phyloP scores from a whole-genome alignment of 2,329 filamentous ascomycete species.

The Byssoonygena ceratinophila region DNA sequence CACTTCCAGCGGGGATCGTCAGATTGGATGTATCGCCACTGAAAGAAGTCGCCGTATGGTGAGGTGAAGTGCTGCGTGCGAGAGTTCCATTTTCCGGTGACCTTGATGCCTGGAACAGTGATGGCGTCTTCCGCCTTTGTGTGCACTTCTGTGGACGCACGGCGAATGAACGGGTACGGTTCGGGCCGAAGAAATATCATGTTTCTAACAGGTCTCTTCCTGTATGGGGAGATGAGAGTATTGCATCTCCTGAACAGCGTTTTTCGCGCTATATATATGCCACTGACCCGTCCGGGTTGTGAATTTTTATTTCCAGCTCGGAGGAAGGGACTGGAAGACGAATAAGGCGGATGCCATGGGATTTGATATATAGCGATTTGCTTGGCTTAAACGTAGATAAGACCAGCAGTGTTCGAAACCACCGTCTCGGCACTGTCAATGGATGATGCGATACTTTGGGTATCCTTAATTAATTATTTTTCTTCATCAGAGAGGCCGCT shows the following conservation, averaged over 20 bases:
- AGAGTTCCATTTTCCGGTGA: constrained; percentile 36
- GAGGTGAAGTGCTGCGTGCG: constrained; percentile 41
- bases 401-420: neutral
- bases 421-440: constrained; percentile 12
- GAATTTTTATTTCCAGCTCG: constrained; percentile 30
- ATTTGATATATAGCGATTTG: constrained; percentile 20
- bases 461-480: neutral
- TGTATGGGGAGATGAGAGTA: constrained; percentile 33
- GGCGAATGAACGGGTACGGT: constrained; percentile 40
- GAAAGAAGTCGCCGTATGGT: constrained; percentile 40
- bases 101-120: constrained; percentile 24
- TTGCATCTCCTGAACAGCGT: constrained; percentile 42
- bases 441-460: constrained; percentile 3
- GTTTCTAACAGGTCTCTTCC: constrained; percentile 42
- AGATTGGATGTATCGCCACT: constrained; percentile 47
- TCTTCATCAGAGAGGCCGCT: neutral
- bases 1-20: constrained; percentile 25
- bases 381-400: constrained; percentile 8
- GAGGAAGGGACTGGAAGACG: constrained; percentile 30
- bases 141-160: constrained; percentile 13
- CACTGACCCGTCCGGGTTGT: constrained; percentile 29
- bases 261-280: constrained; percentile 45
- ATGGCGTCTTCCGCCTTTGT: constrained; percentile 13
- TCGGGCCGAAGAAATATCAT: constrained; percentile 49
- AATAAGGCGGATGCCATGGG: constrained; percentile 23